Base-by-base conservation (phyloP, 2,329 filamentous ascomycete genomes). In the Teratosphaeria viscida region DNA sequence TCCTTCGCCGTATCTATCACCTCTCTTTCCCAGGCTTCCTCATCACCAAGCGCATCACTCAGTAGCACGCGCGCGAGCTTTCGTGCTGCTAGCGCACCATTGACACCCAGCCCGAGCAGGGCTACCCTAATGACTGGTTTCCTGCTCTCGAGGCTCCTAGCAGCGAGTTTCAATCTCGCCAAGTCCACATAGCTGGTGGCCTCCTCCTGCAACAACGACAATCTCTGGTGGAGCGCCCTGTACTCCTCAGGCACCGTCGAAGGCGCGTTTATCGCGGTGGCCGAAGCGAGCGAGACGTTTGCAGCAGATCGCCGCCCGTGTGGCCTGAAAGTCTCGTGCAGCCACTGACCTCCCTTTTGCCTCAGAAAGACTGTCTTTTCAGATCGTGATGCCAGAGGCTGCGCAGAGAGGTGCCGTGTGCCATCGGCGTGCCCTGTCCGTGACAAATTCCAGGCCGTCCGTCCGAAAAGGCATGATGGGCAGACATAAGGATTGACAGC, bases 111-210 rank as follows among this genome's bases (percentile, higher is more conserved):
- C n/a, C 70, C 70, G 55, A 70, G 70, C 78, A 82, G 76, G 54
- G 82, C 83, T 65, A 86, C 73, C 56, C 84, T 74, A 53, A 83
- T 77, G 10, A 82, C 75, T 2, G 81, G 78, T 62, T 76, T 73
- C 54, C 79, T 75, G 27, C 76, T 78, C 67, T 83, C 82, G 63
- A 86, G 69, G 26, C 87, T 85, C 63, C 84, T 81, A 26, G 90
- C 75, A 12, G 88, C 88, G 65, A 92, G 81, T 72, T 89, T 86
- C 54, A 92, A 71, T 59, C 86, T 80, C 34, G 87, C 84, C n/a
- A 86, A 79, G 67, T 87, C 87, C 57, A 88, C 79, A 65, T 85
- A 81, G 60, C 79, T 81, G 27, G 82, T 79, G 1, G 84, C 83
- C 55, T 82, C 76, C 57, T 81, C 81, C 66, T 87, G 80, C 2